Evolutionary conservation across 345 rosid genomes (phyloP).

Genomic region (Eucalyptus sideroxylon): DNA sequence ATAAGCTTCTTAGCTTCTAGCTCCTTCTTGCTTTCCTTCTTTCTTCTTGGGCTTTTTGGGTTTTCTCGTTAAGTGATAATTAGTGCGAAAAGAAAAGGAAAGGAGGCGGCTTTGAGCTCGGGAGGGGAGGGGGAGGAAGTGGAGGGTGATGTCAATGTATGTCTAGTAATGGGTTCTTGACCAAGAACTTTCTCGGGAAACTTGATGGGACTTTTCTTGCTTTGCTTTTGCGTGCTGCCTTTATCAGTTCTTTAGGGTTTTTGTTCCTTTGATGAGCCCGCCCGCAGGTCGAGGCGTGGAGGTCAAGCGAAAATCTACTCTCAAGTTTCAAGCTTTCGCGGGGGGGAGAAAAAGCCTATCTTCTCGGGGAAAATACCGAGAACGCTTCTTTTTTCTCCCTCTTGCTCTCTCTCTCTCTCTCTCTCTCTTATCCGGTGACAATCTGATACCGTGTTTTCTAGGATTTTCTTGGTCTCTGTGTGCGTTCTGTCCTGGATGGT

Average conservation of each 20-base stretch:
- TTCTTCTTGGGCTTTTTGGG: background rate
- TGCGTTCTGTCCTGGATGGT: background rate
- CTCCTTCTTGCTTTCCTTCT: background rate
- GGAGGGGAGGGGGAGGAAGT: background rate
- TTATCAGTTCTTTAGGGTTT: background rate
- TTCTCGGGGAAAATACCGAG: background rate
- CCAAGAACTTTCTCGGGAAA: background rate
- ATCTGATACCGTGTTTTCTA: background rate
- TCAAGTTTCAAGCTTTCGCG: background rate
- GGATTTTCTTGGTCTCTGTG: background rate
- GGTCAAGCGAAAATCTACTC: background rate
- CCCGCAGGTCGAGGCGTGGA: background rate
- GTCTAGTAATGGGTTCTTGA: background rate
- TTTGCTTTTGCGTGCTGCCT: background rate
- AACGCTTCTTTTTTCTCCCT: background rate
- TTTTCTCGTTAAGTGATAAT: background rate
- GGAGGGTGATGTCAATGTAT: background rate
- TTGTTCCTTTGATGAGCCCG: background rate
- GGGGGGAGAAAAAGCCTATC: background rate
- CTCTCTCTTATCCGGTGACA: background rate
- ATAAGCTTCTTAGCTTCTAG: background rate
- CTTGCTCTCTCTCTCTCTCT: background rate
- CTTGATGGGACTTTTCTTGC: background rate
- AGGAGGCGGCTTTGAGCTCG: background rate
- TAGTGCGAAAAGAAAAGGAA: background rate